These are phyloP conservation scores for Aspergillus egyptiacus DNA, from an alignment of 495 filamentous ascomycete species.

Conservation along the genomic window DNA sequence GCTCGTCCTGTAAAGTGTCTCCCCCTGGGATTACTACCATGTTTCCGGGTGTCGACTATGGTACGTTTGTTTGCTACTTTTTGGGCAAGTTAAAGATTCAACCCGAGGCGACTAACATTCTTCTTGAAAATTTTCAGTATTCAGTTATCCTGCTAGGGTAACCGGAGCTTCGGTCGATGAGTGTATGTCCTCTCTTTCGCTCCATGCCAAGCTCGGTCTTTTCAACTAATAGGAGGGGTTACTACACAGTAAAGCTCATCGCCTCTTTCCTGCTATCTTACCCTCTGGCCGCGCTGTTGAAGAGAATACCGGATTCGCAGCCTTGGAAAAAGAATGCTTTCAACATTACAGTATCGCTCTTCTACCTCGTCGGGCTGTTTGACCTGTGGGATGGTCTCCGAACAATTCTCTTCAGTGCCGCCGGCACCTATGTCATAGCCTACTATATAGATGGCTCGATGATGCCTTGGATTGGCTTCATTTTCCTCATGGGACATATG, in stretches of 20 bases:
- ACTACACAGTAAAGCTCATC: constrained; percentile 79
- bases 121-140: constrained; percentile 49
- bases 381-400: constrained; percentile 83
- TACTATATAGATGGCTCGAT: constrained; percentile 80
- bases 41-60: constrained; percentile 79
- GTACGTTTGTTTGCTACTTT: constrained; percentile 43
- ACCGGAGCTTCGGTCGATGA: constrained; percentile 83
- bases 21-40: constrained; percentile 50
- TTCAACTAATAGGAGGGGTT: constrained; percentile 10
- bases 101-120: not conserved
- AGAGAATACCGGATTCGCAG: constrained; percentile 79
- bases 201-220: not conserved
- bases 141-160: constrained; percentile 54
- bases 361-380: constrained; percentile 93
- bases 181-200: constrained; percentile 46
- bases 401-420: constrained; percentile 72
- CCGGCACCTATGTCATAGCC: constrained; percentile 76
- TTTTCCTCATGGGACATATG: constrained; percentile 95
- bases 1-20: constrained; percentile 59
- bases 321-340: constrained; percentile 89
- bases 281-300: constrained; percentile 81
- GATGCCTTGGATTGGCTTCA: constrained; percentile 97
- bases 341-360: constrained; percentile 70
- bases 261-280: constrained; percentile 89
- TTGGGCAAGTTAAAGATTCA: constrained; percentile 1